Base-by-base conservation (phyloP, 345 rosid genomes). In the Gossypium rotundifolium region DNA sequence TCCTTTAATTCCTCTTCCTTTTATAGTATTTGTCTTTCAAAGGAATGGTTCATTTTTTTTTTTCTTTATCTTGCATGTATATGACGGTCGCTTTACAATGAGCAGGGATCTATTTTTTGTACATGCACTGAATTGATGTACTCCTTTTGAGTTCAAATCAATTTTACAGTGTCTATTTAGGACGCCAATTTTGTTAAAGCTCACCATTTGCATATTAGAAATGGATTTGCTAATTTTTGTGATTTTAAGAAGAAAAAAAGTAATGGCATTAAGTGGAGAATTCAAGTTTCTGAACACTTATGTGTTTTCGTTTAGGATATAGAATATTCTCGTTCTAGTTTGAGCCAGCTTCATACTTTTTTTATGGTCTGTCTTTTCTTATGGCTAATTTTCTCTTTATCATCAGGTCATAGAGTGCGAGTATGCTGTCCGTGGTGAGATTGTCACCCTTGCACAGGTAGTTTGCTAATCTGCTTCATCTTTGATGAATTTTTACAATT, bases 381-480 rank as follows among this genome's bases (percentile, higher is more conserved):
- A 55, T 40, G 38, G 22, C 9, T 71, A 4, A 4, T 12, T 64
- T 17, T 51, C 77, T 74, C 71, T 20, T 62, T 57, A 46, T 64
- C 11, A 2, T 45, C 84, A 93, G 98, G 95, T 93, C 78, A 80
- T 91, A 68, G 80, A 85, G 77, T 93, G 98, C 69, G 94, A 93
- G 77, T 95, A 95, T 85, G 98, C 98, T 79, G 99, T 95, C 63
- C 98, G 99, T 58, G 98, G 99, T 38, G 99, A 95, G 81, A 88
- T 95, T 80, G 98, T 93, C 82, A 79, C 80, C 84, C 79, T 95
- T 78, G 99, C 99, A 42, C 94, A 90, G 96, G 98, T 94, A 81
- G 77, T 48, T 22, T 52, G 61, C 10, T 71, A 29, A 33, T 70
- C 73, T 53, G n/a, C 4, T 9, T 74, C 38, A 58, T 59, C 17